A percentile compares a stretch with the other conserved stretches of the same genome.
Conservation (phyloP, 108 stramenopile species). For the Fragilaria crotonensis region DNA sequence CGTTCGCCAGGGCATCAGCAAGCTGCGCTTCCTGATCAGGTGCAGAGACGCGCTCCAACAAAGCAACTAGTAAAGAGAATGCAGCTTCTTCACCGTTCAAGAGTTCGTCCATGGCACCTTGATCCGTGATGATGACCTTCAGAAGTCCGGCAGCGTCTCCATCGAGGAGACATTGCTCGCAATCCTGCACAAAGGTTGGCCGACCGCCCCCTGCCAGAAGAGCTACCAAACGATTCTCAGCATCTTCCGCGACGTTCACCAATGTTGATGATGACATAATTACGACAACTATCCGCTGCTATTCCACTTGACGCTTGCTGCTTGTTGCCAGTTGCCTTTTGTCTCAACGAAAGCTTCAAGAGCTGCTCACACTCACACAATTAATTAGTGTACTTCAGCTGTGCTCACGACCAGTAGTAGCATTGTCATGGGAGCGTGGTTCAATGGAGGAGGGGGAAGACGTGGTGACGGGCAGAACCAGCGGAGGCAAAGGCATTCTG, state of each 20-base stretch:
- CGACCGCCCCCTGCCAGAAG: slow-evolving; percentile 29
- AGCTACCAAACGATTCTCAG: slow-evolving; percentile 68
- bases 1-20: slow-evolving; percentile 33
- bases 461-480: too few species aligned
- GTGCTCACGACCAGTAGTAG: too few species aligned
- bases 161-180: slow-evolving; percentile 38
- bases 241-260: slow-evolving; percentile 76
- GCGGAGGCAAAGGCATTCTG: too few species aligned
- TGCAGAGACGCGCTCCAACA: slow-evolving; percentile 46
- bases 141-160: slow-evolving; percentile 60
- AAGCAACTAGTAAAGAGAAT: slow-evolving; percentile 57
- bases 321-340: too few species aligned
- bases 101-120: slow-evolving; percentile 44
- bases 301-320: too few species aligned
- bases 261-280: slow-evolving; percentile 72
- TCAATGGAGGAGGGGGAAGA: too few species aligned
- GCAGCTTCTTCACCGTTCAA: slow-evolving; percentile 52
- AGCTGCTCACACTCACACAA: too few species aligned
- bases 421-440: too few species aligned
- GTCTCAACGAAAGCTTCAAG: too few species aligned
- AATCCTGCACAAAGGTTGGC: slow-evolving; percentile 28
- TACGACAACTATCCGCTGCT: too few species aligned
- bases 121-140: slow-evolving; percentile 39
- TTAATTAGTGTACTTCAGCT: too few species aligned
- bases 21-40: slow-evolving; percentile 22